Conservation (phyloP, 2,329 filamentous ascomycete species). For the Fusarium verrucosum region DNA sequence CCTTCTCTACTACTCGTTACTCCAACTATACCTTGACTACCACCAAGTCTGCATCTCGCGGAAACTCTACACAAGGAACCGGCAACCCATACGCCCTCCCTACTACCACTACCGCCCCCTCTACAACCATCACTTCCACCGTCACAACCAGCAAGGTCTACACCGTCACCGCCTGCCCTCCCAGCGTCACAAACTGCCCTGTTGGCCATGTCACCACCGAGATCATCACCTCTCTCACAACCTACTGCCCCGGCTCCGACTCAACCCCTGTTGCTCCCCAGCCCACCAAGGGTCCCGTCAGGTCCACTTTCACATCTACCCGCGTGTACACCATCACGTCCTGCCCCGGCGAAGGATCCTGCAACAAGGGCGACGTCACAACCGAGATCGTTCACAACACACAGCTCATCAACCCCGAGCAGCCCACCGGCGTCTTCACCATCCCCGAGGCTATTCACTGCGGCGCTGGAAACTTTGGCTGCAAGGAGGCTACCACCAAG, state of each 20-base stretch:
- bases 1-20: slow-evolving; percentile 29
- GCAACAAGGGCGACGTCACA: slow-evolving; percentile 32
- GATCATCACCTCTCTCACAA: slow-evolving; percentile 45
- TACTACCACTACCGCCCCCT: slow-evolving; percentile 14
- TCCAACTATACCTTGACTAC: slow-evolving; percentile 30
- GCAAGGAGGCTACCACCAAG: slow-evolving; percentile 42
- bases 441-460: slow-evolving; percentile 46
- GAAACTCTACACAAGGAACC: slow-evolving; percentile 1
- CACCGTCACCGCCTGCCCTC: slow-evolving; percentile 48
- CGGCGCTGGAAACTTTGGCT: slow-evolving; percentile 39
- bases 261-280: not conserved
- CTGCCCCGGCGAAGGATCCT: slow-evolving; percentile 59
- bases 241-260: slow-evolving; percentile 49
- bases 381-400: slow-evolving; percentile 42
- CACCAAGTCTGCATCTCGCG: slow-evolving; percentile 1
- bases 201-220: slow-evolving; percentile 46
- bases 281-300: slow-evolving; percentile 17
- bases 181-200: slow-evolving; percentile 43
- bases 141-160: slow-evolving; percentile 43
- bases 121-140: slow-evolving; percentile 43
- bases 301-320: slow-evolving; percentile 61
- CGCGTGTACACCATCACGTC: slow-evolving; percentile 66
- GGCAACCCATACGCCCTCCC: slow-evolving; percentile 12
- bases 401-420: slow-evolving; percentile 35
- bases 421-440: slow-evolving; percentile 44